Evolutionary conservation across 305 asterid genomes (phyloP).

Genomic region (Fraxinus xanthoxyloides): DNA sequence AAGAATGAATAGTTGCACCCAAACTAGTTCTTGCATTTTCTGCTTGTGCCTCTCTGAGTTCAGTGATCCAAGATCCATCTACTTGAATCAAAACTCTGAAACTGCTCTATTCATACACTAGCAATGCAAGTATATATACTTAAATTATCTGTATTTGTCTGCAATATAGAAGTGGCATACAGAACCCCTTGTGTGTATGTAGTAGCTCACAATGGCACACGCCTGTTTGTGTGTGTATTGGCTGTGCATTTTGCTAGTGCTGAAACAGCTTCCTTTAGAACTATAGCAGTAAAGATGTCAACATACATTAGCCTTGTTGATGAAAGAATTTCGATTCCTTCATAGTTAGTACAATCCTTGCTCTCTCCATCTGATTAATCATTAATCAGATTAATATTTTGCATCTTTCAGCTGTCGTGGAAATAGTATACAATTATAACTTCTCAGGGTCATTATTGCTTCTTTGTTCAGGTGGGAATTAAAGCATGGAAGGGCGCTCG

Average conservation of each 20-base stretch:
- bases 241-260: background rate
- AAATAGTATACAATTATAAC: background rate
- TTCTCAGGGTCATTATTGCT: background rate
- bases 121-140: background rate
- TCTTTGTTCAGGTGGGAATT: slow-evolving; percentile 64
- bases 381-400: background rate
- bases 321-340: background rate
- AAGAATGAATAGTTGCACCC: background rate
- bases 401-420: background rate
- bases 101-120: background rate
- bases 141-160: background rate
- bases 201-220: background rate
- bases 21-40: background rate
- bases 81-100: background rate
- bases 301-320: background rate
- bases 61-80: background rate
- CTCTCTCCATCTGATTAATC: background rate
- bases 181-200: background rate
- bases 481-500: slow-evolving; percentile 71
- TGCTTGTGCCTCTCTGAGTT: background rate
- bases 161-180: background rate
- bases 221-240: background rate
- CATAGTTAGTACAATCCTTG: background rate
- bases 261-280: background rate
- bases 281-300: background rate